Percentiles rank a stretch among this genome's conserved stretches.
Evolutionary conservation across 2,329 filamentous ascomycete genomes (phyloP).

Genomic region (Onygena corvina): DNA sequence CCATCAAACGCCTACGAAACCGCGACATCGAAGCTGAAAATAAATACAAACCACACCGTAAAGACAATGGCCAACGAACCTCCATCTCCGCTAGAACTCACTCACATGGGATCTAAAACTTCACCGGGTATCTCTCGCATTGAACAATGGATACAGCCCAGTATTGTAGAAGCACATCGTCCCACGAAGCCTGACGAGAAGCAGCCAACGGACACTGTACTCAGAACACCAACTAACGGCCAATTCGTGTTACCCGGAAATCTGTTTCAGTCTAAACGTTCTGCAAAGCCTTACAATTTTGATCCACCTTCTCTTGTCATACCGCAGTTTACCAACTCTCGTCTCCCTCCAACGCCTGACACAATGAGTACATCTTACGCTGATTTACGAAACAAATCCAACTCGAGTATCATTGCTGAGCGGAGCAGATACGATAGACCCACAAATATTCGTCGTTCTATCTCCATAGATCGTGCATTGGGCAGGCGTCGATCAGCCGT

Average conservation of each 20-base stretch:
- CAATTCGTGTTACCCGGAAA: slow-evolving; percentile 15
- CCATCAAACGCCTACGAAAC: slow-evolving; percentile 1
- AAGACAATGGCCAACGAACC: neutral
- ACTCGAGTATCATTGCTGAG: slow-evolving; percentile 25
- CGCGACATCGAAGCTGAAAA: neutral
- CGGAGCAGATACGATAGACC: slow-evolving; percentile 17
- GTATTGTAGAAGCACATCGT: slow-evolving; percentile 14
- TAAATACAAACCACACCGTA: neutral
- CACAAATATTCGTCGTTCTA: slow-evolving; percentile 8
- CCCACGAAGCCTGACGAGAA: slow-evolving; percentile 9
- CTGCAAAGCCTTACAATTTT: slow-evolving; percentile 12
- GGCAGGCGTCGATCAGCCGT: slow-evolving; percentile 26
- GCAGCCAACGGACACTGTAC: neutral
- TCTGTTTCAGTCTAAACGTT: slow-evolving; percentile 19
- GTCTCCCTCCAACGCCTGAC: slow-evolving; percentile 32
- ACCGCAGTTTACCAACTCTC: slow-evolving; percentile 24
- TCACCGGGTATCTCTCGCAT: slow-evolving; percentile 18
- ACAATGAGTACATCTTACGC: slow-evolving; percentile 33
- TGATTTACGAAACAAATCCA: slow-evolving; percentile 24
- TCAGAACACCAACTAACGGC: slow-evolving; percentile 11
- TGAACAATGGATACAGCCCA: slow-evolving; percentile 25
- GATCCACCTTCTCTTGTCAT: slow-evolving; percentile 23
- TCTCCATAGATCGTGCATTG: slow-evolving; percentile 18
- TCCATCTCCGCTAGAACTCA: neutral
- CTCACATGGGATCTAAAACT: neutral